Conservation (phyloP, 345 rosid genomes). For the Salix caprea region DNA sequence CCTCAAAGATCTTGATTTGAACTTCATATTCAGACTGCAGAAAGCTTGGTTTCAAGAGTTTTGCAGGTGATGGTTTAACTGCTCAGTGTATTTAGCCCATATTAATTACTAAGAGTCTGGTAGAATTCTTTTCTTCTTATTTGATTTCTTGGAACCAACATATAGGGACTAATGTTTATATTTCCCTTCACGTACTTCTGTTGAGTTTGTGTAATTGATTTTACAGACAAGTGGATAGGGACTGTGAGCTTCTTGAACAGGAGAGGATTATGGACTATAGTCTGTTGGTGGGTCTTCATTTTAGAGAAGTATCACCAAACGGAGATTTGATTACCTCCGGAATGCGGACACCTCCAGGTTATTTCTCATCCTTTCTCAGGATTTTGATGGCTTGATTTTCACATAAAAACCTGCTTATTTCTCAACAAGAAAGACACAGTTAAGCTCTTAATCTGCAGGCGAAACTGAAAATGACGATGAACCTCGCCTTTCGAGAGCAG, state of each 20-base stretch:
- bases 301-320: slow-evolving; percentile 56
- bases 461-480: slow-evolving; percentile 23
- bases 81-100: too few relatives aligned
- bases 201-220: slow-evolving; percentile 6
- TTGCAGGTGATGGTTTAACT: slow-evolving; percentile 38
- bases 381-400: not conserved
- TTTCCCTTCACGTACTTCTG: not conserved
- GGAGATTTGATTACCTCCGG: slow-evolving; percentile 74
- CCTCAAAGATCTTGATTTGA: slow-evolving; percentile 83
- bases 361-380: not conserved
- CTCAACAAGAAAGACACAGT: not conserved
- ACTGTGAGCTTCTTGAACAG: slow-evolving; percentile 87
- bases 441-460: slow-evolving; percentile 11
- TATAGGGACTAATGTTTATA: not conserved
- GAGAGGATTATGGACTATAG: slow-evolving; percentile 98
- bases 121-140: too few relatives aligned
- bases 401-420: not conserved
- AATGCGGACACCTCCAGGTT: slow-evolving; percentile 35
- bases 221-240: slow-evolving; percentile 81
- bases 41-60: slow-evolving; percentile 86
- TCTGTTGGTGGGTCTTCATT: slow-evolving; percentile 86
- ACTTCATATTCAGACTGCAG: slow-evolving; percentile 74
- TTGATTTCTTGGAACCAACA: not conserved
- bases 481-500: slow-evolving; percentile 49
- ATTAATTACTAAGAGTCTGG: too few relatives aligned